These are phyloP conservation scores for Umbelopsis sp. DNA, from an alignment of 192 early-diverging fungal genomes.

Conservation along the genomic window DNA sequence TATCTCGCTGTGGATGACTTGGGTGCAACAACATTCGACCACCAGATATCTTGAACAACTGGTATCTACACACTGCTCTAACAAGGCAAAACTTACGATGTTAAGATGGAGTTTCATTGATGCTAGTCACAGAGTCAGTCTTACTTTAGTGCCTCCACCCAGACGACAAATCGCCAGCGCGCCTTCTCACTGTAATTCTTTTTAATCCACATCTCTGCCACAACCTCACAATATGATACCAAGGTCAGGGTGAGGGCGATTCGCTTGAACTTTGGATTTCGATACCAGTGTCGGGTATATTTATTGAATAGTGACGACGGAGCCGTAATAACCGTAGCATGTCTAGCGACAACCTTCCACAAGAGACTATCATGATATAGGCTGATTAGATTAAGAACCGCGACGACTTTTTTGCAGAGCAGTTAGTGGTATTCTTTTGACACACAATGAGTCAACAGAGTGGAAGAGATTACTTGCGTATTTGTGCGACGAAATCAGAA, in stretches of 20 bases:
- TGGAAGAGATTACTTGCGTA: constrained; percentile 9
- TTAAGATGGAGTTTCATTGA: not conserved
- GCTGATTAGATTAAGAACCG: constrained; percentile 17
- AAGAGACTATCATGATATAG: constrained; percentile 23
- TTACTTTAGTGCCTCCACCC: constrained; percentile 28
- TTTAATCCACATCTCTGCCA: constrained; percentile 22
- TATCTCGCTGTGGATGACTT: constrained; percentile 22
- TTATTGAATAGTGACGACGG: constrained; percentile 7
- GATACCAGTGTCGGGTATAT: constrained; percentile 12
- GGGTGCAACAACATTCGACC: constrained; percentile 23
- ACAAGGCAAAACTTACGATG: not conserved
- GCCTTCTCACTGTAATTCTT: constrained; percentile 14
- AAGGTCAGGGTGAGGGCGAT: constrained; percentile 21
- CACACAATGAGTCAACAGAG: not conserved
- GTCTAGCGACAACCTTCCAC: not conserved
- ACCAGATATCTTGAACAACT: constrained; percentile 12
- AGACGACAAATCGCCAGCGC: constrained; percentile 19
- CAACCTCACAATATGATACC: constrained; percentile 27
- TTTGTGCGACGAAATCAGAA: constrained; percentile 23
- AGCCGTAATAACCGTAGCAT: not conserved
- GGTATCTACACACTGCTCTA: constrained; percentile 21
- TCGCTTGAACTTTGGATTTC: not conserved
- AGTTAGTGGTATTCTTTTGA: not conserved
- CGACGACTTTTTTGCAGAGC: constrained; percentile 18
- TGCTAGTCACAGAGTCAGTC: not conserved